These are phyloP conservation scores for Apiospora pterosperma DNA, from an alignment of 2,329 filamentous ascomycete species.

Conservation along the genomic window DNA sequence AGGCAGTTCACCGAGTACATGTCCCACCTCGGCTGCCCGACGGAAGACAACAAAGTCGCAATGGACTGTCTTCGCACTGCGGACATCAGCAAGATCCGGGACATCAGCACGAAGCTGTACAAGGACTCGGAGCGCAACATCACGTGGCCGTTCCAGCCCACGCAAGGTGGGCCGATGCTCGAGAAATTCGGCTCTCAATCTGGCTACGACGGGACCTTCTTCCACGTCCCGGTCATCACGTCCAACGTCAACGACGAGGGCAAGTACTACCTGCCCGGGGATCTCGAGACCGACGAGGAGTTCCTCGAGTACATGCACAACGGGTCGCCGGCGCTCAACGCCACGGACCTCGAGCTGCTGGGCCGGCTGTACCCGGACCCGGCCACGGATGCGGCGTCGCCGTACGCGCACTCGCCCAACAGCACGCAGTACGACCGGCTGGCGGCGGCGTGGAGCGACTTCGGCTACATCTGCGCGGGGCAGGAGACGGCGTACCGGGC, in stretches of 20 bases:
- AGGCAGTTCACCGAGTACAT: conserved; percentile 28
- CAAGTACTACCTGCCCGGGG: conserved; percentile 28
- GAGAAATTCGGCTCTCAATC: conserved; percentile 43
- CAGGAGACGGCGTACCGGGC: conserved; percentile 41
- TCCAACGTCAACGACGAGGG: conserved; percentile 34
- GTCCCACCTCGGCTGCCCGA: conserved; percentile 25
- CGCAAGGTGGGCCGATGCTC: conserved; percentile 39
- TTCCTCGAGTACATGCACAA: conserved; percentile 34
- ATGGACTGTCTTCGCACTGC: conserved; percentile 36
- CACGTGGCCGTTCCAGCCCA: conserved; percentile 48
- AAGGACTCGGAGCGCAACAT: conserved; percentile 33
- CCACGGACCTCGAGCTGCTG: conserved; percentile 25
- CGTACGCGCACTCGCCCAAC: conserved; percentile 33
- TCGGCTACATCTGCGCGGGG: conserved; percentile 39
- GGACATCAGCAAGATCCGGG: conserved; percentile 33
- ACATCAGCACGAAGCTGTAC: conserved; percentile 35
- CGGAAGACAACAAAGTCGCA: conserved; percentile 25
- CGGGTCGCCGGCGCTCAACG: conserved; percentile 27
- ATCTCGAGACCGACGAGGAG: conserved; percentile 31
- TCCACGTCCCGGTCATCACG: conserved; percentile 33
- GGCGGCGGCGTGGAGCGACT: conserved; percentile 40
- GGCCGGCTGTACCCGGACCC: conserved; percentile 33
- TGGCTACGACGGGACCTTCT: conserved; percentile 34
- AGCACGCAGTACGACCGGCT: conserved; percentile 42
- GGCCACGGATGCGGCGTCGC: conserved; percentile 27